Evolutionary conservation across 2,329 filamentous ascomycete species (phyloP).

Genomic region (Clathrospora elynae): DNA sequence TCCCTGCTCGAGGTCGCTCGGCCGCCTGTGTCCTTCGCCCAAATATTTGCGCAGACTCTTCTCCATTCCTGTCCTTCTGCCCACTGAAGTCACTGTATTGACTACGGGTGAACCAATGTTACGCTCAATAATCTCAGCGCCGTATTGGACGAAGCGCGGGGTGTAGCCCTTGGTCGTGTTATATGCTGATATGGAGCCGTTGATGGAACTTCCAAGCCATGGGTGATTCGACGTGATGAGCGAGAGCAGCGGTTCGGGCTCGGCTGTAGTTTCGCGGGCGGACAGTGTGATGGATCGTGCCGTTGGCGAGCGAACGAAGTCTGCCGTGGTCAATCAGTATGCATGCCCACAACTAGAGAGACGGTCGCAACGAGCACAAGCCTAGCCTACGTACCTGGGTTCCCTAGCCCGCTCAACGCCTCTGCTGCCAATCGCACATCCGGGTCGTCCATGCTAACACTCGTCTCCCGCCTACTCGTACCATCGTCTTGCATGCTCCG

Average conservation of each 20-base stretch:
- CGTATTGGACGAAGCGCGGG: conserved; percentile 80
- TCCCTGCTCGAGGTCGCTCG: conserved; percentile 56
- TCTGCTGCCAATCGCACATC: conserved; percentile 57
- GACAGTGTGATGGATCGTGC: conserved; percentile 39
- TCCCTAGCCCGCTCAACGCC: conserved; percentile 56
- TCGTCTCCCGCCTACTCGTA: conserved; percentile 43
- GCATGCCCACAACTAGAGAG: not conserved
- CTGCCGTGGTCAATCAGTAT: conserved; percentile 38
- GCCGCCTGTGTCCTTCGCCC: conserved; percentile 59
- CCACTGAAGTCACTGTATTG: conserved; percentile 82
- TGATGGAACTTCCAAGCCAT: conserved; percentile 81
- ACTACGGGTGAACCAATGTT: conserved; percentile 81
- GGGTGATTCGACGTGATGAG: conserved; percentile 89
- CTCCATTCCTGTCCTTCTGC: conserved; percentile 85
- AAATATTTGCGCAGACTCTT: conserved; percentile 85
- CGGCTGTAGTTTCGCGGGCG: conserved; percentile 50
- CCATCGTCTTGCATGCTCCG: conserved; percentile 49
- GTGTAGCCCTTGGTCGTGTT: conserved; percentile 88
- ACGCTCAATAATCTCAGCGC: conserved; percentile 88
- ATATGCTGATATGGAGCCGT: conserved; percentile 83
- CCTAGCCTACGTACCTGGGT: conserved; percentile 53
- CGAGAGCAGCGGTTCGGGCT: conserved; percentile 80
- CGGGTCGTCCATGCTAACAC: conserved; percentile 55
- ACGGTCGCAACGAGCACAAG: conserved; percentile 6
- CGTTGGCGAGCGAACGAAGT: conserved; percentile 51